Conservation (phyloP, 2,329 filamentous ascomycete genomes). For the Fusarium bulbicola region DNA sequence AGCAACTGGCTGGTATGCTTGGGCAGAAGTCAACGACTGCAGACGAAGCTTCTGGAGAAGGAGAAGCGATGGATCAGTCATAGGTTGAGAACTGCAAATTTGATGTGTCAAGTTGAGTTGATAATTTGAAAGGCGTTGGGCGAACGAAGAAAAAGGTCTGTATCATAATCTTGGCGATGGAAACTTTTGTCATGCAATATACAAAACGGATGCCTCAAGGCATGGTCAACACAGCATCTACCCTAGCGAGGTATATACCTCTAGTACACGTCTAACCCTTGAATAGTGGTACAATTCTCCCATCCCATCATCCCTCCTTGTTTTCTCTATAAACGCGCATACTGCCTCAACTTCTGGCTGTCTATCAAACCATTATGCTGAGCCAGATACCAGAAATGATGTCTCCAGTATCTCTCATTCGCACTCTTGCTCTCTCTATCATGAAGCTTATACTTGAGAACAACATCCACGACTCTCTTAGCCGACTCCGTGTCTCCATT, state of each 20-base stretch:
- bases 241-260: slow-evolving; percentile 33
- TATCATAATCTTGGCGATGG: background rate
- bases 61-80: slow-evolving; percentile 45
- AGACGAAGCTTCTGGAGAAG: background rate
- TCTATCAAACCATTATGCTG: slow-evolving; percentile 51
- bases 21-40: slow-evolving; percentile 36
- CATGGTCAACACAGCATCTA: slow-evolving; percentile 13
- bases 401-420: slow-evolving; percentile 54
- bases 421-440: slow-evolving; percentile 24
- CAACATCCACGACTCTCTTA: slow-evolving; percentile 45
- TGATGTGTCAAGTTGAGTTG: background rate
- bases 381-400: slow-evolving; percentile 61
- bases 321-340: background rate
- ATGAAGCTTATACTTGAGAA: slow-evolving; percentile 43
- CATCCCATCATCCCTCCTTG: background rate
- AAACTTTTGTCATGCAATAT: slow-evolving; percentile 11
- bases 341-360: slow-evolving; percentile 14
- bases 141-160: slow-evolving; percentile 15
- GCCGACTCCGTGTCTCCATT: slow-evolving; percentile 42
- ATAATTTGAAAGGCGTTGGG: slow-evolving; percentile 13
- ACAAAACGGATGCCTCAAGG: slow-evolving; percentile 17
- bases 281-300: slow-evolving; percentile 1
- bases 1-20: slow-evolving; percentile 59
- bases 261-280: slow-evolving; percentile 22
- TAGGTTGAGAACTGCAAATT: background rate